Evolutionary conservation across 352 stramenopile genomes (phyloP).

Genomic region (Pythium dissotocum): DNA sequence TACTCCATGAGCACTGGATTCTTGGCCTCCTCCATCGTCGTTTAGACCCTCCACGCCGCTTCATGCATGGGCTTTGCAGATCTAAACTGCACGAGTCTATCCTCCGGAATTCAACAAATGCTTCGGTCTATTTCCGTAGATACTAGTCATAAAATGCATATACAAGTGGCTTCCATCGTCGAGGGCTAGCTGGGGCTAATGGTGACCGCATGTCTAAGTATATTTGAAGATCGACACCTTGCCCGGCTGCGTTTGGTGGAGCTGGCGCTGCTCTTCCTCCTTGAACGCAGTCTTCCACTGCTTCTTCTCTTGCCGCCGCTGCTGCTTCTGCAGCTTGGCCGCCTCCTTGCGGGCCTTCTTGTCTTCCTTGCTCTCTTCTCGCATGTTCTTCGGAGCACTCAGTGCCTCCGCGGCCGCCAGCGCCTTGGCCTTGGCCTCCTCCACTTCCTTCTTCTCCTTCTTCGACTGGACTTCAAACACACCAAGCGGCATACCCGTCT

Average conservation of each 20-base stretch:
- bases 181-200: neutral
- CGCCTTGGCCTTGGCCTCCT: constrained; percentile 14
- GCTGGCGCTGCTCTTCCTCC: constrained; percentile 89
- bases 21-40: neutral
- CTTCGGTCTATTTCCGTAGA: constrained; percentile 7
- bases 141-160: constrained; percentile 8
- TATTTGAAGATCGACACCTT: constrained; percentile 81
- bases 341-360: constrained; percentile 91
- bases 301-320: constrained; percentile 94
- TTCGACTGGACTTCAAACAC: constrained; percentile 68
- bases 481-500: constrained; percentile 94
- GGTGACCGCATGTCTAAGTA: constrained; percentile 25
- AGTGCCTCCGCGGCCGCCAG: neutral
- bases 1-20: constrained; percentile 20
- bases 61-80: neutral
- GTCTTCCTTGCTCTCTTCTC: constrained; percentile 89
- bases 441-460: constrained; percentile 25
- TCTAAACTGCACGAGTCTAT: neutral
- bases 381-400: constrained; percentile 42
- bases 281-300: constrained; percentile 92
- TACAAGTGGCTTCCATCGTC: neutral
- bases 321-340: constrained; percentile 91
- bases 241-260: constrained; percentile 53
- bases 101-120: neutral
- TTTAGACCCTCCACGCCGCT: neutral